Percentiles rank a stretch among this genome's conserved stretches.
These are phyloP conservation scores for Pseudogymnoascus sp. DNA, from an alignment of 2,329 filamentous ascomycete genomes.

Conservation along the genomic window DNA sequence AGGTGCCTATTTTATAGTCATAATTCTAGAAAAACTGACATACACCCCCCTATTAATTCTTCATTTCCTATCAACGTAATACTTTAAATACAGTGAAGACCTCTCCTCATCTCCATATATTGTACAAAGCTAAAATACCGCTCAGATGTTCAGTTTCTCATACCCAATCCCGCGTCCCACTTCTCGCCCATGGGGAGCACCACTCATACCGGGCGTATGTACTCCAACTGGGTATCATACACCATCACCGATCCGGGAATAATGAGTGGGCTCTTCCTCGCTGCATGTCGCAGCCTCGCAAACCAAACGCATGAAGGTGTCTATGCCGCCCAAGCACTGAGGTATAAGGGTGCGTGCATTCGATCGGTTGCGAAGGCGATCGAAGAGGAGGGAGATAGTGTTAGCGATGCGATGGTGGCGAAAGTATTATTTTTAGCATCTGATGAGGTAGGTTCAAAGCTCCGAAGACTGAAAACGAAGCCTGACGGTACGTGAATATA, in stretches of 20 bases:
- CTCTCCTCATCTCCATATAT: no score
- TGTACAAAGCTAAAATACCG: neutral
- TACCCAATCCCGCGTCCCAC: neutral
- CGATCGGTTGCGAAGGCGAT: neutral
- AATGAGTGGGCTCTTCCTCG: neutral
- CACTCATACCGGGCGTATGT: neutral
- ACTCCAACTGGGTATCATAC: neutral
- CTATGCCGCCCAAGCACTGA: neutral
- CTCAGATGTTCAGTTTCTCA: neutral
- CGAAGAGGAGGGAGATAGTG: neutral
- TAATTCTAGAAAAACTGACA: neutral
- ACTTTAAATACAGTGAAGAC: no score
- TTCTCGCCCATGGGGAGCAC: neutral
- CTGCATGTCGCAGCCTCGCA: neutral
- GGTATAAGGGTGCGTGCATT: neutral
- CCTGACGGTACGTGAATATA: neutral
- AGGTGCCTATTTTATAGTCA: neutral
- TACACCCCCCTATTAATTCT: neutral
- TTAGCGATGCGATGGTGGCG: neutral
- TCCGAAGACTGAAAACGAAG: neutral
- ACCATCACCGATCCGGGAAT: neutral
- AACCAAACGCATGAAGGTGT: neutral
- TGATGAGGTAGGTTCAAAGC: neutral
- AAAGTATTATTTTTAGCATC: neutral
- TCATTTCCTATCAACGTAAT: no score